A percentile compares a stretch with the other conserved stretches of the same genome.
These are phyloP conservation scores for Emergomyces orientalis DNA, from an alignment of 2,329 filamentous ascomycete genomes.

Conservation along the genomic window DNA sequence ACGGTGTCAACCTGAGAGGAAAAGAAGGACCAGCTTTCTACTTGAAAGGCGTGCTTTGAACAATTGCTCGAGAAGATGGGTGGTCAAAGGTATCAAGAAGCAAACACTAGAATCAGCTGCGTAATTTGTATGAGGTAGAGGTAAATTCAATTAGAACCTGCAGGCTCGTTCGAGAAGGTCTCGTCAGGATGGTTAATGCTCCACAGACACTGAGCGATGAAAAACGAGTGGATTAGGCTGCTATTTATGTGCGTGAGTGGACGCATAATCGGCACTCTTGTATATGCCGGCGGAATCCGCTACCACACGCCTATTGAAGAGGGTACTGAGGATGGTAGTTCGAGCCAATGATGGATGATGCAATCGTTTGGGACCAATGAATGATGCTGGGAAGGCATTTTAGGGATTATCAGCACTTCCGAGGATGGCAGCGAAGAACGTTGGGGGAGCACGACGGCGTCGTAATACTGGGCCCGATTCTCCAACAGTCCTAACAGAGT, in stretches of 20 bases:
- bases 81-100: no score
- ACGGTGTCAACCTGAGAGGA: no score
- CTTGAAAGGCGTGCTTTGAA: no score
- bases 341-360: neutral
- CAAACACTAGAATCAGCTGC: no score
- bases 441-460: neutral
- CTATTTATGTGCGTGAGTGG: neutral
- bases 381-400: neutral
- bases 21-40: no score
- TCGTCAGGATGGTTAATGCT: neutral
- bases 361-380: neutral
- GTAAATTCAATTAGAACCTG: neutral
- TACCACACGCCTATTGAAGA: neutral
- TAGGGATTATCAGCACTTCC: neutral
- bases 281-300: neutral
- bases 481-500: neutral
- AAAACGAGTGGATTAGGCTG: neutral
- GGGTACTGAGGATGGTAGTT: no score
- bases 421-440: neutral
- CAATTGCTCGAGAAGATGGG: no score
- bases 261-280: neutral
- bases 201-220: neutral
- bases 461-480: neutral
- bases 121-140: slow-evolving; percentile 15
- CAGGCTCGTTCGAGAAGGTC: neutral